A percentile compares a stretch with the other conserved stretches of the same genome.
phyloP scores from a whole-genome alignment of 345 rosid genomes.

The Excoecaria cochinchinensis region DNA sequence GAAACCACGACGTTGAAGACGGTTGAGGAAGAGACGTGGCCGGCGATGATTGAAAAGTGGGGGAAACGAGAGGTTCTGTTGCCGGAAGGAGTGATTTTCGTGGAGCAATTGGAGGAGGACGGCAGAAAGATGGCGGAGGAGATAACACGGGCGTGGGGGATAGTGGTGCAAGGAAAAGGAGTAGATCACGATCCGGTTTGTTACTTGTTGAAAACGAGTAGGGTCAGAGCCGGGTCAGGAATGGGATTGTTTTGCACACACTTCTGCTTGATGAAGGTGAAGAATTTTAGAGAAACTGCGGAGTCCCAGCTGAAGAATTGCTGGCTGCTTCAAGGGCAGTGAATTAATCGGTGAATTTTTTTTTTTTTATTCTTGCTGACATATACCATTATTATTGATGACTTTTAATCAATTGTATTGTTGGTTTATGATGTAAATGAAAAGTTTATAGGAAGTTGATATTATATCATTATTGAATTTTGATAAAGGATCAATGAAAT shows the following conservation, averaged over 20 bases:
- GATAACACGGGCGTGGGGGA: slow-evolving; percentile 24
- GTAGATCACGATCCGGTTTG: slow-evolving; percentile 51
- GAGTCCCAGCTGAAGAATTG: slow-evolving; percentile 56
- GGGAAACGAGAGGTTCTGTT: slow-evolving; percentile 39
- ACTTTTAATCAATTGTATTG: no score
- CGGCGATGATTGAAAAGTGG: slow-evolving; percentile 39
- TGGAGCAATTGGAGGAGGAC: slow-evolving; percentile 50
- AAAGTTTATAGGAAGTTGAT: no score
- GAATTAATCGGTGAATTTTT: neutral
- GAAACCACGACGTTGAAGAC: slow-evolving; percentile 30
- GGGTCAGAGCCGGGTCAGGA: slow-evolving; percentile 36
- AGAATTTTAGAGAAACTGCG: slow-evolving; percentile 52
- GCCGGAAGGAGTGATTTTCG: slow-evolving; percentile 81
- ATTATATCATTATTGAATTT: no score
- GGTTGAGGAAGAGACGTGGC: slow-evolving; percentile 32
- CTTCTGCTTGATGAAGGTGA: slow-evolving; percentile 62
- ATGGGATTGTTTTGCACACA: slow-evolving; percentile 57
- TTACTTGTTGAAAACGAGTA: slow-evolving; percentile 65
- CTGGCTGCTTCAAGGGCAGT: slow-evolving; percentile 46
- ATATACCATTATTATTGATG: no score
- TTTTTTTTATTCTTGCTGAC: neutral
- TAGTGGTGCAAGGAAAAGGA: slow-evolving; percentile 75
- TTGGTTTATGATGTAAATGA: no score
- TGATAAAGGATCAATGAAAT: no score
- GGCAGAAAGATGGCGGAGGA: slow-evolving; percentile 15